Conservation (phyloP, 2,329 filamentous ascomycete species). For the Magnaporthiopsis incrustans region DNA sequence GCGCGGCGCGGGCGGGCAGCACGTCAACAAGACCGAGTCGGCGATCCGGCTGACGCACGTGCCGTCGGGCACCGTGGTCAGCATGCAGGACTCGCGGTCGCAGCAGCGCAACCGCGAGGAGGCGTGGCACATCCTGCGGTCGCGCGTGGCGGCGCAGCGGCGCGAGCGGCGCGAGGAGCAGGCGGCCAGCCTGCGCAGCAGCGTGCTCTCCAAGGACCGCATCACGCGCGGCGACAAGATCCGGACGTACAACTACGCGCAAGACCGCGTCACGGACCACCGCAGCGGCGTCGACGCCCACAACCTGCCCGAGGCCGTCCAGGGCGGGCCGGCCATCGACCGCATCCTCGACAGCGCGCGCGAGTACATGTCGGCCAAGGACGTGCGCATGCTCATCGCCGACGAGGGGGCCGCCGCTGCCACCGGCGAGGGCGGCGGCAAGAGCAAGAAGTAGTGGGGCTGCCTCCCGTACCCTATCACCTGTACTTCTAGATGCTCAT, state of each 20-base stretch:
- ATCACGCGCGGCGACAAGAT: constrained; percentile 93
- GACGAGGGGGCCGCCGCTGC: constrained; percentile 45
- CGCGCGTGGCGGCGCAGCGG: constrained; percentile 69
- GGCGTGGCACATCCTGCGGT: constrained; percentile 79
- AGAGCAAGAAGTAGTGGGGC: constrained; percentile 13
- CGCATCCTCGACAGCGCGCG: constrained; percentile 70
- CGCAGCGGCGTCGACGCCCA: constrained; percentile 71
- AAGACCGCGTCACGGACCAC: constrained; percentile 81
- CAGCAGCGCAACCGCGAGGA: constrained; percentile 83
- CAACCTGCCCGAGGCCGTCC: constrained; percentile 72
- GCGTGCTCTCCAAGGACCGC: constrained; percentile 68
- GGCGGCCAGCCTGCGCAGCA: constrained; percentile 63
- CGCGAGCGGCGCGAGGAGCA: constrained; percentile 80
- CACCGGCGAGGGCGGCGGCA: constrained; percentile 13
- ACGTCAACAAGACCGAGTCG: constrained; percentile 97
- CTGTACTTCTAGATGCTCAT: not conserved
- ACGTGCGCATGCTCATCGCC: constrained; percentile 62
- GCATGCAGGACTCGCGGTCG: constrained; percentile 87
- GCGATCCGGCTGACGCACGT: constrained; percentile 87
- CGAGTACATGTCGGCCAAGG: constrained; percentile 66
- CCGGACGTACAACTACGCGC: constrained; percentile 75
- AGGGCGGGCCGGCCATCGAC: constrained; percentile 63
- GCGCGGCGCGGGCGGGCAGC: constrained; percentile 86
- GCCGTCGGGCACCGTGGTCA: constrained; percentile 78
- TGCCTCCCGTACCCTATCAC: not conserved